Conservation (phyloP, 768 basidiomycete genomes). For the Calocybe indica region DNA sequence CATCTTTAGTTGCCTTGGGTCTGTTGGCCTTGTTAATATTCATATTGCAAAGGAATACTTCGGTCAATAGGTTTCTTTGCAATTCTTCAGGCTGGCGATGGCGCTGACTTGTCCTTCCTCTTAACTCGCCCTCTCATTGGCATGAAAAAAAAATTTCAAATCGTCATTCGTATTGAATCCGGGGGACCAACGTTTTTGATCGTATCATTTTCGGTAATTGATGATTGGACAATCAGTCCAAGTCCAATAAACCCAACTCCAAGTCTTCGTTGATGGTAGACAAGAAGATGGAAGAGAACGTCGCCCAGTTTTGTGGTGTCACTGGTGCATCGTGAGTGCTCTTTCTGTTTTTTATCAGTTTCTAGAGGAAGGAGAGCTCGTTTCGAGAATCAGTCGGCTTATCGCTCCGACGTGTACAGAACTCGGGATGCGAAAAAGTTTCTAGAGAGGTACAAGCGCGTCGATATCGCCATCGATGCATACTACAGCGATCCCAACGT, state of each 20-base stretch:
- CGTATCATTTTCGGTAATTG: conserved; percentile 1
- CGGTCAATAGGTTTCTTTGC: conserved; percentile 8
- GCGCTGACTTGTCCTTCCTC: no score
- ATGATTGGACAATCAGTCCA: conserved; percentile 5
- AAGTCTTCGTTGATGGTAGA: conserved; percentile 23
- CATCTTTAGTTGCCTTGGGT: conserved; percentile 4
- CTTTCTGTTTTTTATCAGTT: no score
- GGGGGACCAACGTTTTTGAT: neutral
- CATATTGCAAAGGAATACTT: neutral
- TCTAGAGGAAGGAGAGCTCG: neutral
- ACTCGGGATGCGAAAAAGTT: conserved; percentile 60
- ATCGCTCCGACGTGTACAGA: conserved; percentile 24
- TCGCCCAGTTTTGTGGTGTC: conserved; percentile 55
- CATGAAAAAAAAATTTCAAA: neutral
- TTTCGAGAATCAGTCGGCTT: conserved; percentile 13
- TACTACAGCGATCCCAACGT: conserved; percentile 55
- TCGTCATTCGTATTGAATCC: no score
- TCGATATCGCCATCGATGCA: conserved; percentile 71
- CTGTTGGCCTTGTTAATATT: conserved; percentile 1
- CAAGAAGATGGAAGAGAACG: conserved; percentile 41
- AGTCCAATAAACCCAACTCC: conserved; percentile 1
- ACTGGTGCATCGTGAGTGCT: conserved; percentile 66
- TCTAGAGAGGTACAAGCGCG: conserved; percentile 61
- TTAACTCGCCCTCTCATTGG: conserved; percentile 1
- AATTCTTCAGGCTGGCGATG: no score